phyloP scores from a whole-genome alignment of 1,284 basidiomycete species.

The Irpex sp. region DNA sequence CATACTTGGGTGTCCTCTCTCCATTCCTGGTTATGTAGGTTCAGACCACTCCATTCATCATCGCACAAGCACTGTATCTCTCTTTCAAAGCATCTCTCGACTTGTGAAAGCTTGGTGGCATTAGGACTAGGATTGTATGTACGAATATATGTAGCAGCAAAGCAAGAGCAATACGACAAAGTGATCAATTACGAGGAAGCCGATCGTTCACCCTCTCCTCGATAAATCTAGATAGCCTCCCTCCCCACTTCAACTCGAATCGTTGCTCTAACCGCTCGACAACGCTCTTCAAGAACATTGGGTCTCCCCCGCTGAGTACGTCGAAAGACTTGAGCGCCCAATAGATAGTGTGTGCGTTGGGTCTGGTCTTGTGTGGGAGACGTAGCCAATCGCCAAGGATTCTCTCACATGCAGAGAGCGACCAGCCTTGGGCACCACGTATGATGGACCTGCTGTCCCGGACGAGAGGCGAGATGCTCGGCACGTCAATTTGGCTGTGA shows the following conservation, averaged over 20 bases:
- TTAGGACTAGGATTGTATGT: conserved; percentile 7
- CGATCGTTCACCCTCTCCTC: conserved; percentile 10
- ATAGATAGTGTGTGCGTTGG: conserved; percentile 47
- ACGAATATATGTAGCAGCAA: conserved; percentile 2
- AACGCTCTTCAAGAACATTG: conserved; percentile 43
- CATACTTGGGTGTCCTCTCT: not conserved
- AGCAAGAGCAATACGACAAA: not conserved
- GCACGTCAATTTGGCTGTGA: conserved; percentile 35
- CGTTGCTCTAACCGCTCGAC: conserved; percentile 52
- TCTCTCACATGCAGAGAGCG: conserved; percentile 46
- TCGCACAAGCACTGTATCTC: not conserved
- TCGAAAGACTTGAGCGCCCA: conserved; percentile 65
- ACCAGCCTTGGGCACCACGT: conserved; percentile 38
- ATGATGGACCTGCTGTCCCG: not conserved
- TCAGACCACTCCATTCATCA: not conserved
- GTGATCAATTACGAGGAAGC: not conserved
- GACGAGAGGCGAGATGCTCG: not conserved
- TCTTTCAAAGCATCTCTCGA: not conserved
- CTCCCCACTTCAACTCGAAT: conserved; percentile 46
- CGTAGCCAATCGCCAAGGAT: conserved; percentile 59
- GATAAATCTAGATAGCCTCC: conserved; percentile 39
- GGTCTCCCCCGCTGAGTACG: conserved; percentile 50
- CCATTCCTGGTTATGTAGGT: not conserved
- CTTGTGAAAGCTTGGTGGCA: conserved; percentile 4
- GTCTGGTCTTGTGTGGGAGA: conserved; percentile 39